Conservation (phyloP, 495 filamentous ascomycete genomes). For the Tetracladium marchalianum region DNA sequence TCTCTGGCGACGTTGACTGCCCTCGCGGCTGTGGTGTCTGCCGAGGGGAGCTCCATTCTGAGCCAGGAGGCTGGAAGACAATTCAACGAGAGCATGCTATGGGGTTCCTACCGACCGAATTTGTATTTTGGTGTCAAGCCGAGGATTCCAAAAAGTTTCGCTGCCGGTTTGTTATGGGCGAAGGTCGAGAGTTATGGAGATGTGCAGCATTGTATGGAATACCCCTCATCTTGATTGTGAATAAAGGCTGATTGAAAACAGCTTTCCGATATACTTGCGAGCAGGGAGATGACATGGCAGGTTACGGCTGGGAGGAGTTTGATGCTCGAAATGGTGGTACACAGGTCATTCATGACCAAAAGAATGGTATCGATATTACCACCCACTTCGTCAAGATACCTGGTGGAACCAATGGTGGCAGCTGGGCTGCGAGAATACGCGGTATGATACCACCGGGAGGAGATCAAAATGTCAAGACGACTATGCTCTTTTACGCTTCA, state of each 20-base stretch:
- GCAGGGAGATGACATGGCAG: constrained; percentile 86
- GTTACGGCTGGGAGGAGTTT: constrained; percentile 97
- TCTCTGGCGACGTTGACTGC: constrained; percentile 1
- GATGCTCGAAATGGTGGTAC: constrained; percentile 78
- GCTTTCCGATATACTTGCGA: constrained; percentile 92
- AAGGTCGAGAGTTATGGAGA: constrained; percentile 72
- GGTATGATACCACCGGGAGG: constrained; percentile 54
- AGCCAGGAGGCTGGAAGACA: constrained; percentile 42
- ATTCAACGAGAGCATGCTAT: constrained; percentile 81
- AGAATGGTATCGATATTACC: constrained; percentile 79
- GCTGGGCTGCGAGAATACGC: constrained; percentile 83
- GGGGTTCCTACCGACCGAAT: constrained; percentile 93
- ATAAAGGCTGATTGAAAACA: constrained; percentile 25
- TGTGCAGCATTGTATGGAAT: constrained; percentile 66
- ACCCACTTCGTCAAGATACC: constrained; percentile 91
- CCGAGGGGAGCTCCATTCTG: constrained; percentile 30
- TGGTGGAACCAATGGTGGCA: constrained; percentile 78
- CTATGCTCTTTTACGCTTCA: constrained; percentile 69
- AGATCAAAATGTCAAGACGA: constrained; percentile 53
- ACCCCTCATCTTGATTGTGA: neutral
- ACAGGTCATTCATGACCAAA: constrained; percentile 81
- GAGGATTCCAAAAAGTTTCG: constrained; percentile 74
- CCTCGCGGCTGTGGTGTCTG: constrained; percentile 1
- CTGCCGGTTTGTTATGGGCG: constrained; percentile 81
- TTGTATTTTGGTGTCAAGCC: constrained; percentile 92